Conservation (phyloP, 2,329 filamentous ascomycete genomes). For the Pyricularia pennisetigena region DNA sequence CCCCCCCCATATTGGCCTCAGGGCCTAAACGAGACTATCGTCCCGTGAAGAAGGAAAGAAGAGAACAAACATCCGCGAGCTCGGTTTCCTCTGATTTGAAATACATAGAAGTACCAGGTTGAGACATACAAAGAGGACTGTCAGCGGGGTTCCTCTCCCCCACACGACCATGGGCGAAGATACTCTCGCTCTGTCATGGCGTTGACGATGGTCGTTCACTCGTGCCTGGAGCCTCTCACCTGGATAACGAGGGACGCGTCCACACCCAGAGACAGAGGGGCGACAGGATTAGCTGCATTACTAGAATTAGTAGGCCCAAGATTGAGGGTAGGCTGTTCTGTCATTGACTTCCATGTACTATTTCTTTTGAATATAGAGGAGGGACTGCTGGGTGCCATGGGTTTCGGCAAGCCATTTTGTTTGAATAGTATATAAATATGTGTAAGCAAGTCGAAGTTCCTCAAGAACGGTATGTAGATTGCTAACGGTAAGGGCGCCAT, state of each 20-base stretch:
- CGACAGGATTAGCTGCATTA: background rate
- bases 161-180: background rate
- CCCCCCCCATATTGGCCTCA: background rate
- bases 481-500: no score
- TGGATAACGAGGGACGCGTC: background rate
- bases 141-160: background rate
- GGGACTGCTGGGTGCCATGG: background rate
- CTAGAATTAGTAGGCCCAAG: background rate
- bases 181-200: background rate
- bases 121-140: conserved; percentile 1
- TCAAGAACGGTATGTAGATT: no score
- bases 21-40: background rate
- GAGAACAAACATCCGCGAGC: background rate
- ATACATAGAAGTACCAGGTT: conserved; percentile 3
- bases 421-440: background rate
- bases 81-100: conserved; percentile 7
- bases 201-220: background rate
- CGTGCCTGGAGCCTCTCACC: background rate
- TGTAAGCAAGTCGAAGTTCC: background rate
- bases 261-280: background rate
- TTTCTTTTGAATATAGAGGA: background rate
- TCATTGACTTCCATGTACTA: background rate
- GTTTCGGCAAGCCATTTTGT: background rate
- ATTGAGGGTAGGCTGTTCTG: background rate
- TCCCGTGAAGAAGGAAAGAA: background rate